phyloP scores from a whole-genome alignment of 768 basidiomycete genomes.

The Boletus pseudo-olivaceus region DNA sequence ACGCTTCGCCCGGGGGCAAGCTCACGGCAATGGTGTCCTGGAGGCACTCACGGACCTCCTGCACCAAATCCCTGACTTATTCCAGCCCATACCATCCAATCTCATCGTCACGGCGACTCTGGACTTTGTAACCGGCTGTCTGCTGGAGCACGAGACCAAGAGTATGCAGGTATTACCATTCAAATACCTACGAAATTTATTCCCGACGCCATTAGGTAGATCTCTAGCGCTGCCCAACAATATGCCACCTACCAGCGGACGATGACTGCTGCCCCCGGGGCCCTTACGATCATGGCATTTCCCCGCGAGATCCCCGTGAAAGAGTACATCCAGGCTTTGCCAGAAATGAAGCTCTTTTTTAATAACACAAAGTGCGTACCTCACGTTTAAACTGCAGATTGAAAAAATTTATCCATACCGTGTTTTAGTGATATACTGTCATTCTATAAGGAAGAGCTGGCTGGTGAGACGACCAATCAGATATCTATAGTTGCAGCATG shows the following conservation, averaged over 20 bases:
- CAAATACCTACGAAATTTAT: background rate
- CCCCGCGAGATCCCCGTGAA: constrained; percentile 27
- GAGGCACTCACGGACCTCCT: constrained; percentile 30
- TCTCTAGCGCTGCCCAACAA: constrained; percentile 10
- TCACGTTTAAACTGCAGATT: background rate
- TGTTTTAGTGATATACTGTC: constrained; percentile 34
- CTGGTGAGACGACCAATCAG: constrained; percentile 31
- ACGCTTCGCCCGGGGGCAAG: constrained; percentile 22
- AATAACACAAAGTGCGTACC: constrained; percentile 33
- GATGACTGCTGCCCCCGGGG: constrained; percentile 27
- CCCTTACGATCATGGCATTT: constrained; percentile 35
- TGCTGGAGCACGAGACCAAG: constrained; percentile 29
- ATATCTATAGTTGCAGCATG: constrained; percentile 29
- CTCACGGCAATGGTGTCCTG: constrained; percentile 30
- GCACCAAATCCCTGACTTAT: constrained; percentile 24
- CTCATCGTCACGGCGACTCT: constrained; percentile 34
- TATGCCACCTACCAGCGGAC: constrained; percentile 20
- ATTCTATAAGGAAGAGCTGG: constrained; percentile 37
- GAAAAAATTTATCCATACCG: background rate
- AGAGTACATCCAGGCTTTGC: constrained; percentile 34
- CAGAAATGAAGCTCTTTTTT: constrained; percentile 28
- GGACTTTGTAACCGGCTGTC: constrained; percentile 30
- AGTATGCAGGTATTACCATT: constrained; percentile 18
- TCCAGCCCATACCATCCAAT: constrained; percentile 25
- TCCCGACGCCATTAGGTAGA: background rate